Evolutionary conservation across 805 yeast genomes (phyloP), one percentile per base, ranked within the genome.

Genomic region (Schwanniomyces yamadae): DNA sequence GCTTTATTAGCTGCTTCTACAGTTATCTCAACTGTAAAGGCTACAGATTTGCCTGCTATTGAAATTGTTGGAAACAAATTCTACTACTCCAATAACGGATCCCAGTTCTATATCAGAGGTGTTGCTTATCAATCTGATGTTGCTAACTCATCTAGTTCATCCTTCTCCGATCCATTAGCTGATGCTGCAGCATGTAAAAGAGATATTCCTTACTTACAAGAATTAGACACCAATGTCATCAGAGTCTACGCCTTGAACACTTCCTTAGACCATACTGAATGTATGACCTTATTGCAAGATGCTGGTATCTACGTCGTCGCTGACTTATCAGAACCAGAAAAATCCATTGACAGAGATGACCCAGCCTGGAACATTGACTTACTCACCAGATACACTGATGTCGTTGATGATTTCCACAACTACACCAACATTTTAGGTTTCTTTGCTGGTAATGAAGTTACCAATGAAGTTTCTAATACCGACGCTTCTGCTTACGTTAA

Each of bases 241-340:
- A 75, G 91, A 68, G 89, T 84, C 23, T 84, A 84, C 55, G 88
- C 91, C 28, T 63, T 84, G 36, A 77, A 84, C 66, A 66, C 73
- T n/a, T 53, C 75, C 26, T 50, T 66, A 43, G 85, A 83, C 58
- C 93, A 84, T 62, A 59, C 75, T 34, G 73, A 71, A 33, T 84
- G 93, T 73, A 80, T 84, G 88, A 33, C 63, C 21, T 60, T 77
- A 48, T 67, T 84, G 49, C 68, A 71, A 42, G 85, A 84, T 17
- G 95, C 91, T 37, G 97, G 96, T 34, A 90, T 93, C 50, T 93
- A 93, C 57, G 87, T 91, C 20, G 66, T 93, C 52, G 82, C 95
- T 26, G 99, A 93, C 65, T 75, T 93, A 49, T 80, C 95, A 17
- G 77, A 81, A 58, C 91, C 91, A 46, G 68, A 61, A 36, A 40